Base-by-base conservation (phyloP, 2,329 filamentous ascomycete genomes). In the Colletotrichum chrysophilum region DNA sequence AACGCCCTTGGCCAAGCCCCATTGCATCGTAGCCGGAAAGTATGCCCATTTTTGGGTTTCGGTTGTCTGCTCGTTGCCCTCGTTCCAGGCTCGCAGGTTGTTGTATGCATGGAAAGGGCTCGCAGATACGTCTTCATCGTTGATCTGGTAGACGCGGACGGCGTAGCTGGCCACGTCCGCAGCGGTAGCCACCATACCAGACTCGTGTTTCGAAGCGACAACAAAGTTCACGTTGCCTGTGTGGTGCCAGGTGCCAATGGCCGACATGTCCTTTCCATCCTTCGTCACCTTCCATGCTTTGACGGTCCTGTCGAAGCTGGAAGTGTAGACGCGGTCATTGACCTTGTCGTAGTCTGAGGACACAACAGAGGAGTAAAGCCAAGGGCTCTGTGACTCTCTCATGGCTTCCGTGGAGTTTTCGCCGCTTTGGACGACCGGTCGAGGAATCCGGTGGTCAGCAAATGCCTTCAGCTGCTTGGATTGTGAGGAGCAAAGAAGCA, bases 311-410 rank as follows among this genome's bases (percentile, higher is more conserved):
- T 93, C 92, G 77, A 92, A 93, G 77, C 91, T 91, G 0, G 90
- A 90, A 0, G 91, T 93, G 74, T 90, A 93, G 0, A 87, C 88
- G 7, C 88, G 82, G 3, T 86, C 83, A 32, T 85, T 85, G 1
- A 77, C 71, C 3, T 83, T 78, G 72, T 90, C 89, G 77, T 90
- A 91, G 68, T 92, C 90, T 0, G 91, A 92, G 7, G 90, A 90
- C 0, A 92, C 91, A 0, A 93, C 91, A 0, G 92, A 93, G 0
- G 90, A 89, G 78, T 92, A 93, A 0, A 93, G 83, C 91, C 91
- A 93, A 0, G 89, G 90, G 65, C 91, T 90, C 76, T 93, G 91
- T 52, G 88, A 91, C 76, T 87, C 85, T 3, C 88, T 85, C 91
- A 93, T 92, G 0, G 89, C 89, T 3, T 87, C 84, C 4, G 87